Evolutionary conservation across 2,329 filamentous ascomycete species (phyloP), one percentile per base, ranked within the genome.

Genomic region (Chrysoporthe cubensis): DNA sequence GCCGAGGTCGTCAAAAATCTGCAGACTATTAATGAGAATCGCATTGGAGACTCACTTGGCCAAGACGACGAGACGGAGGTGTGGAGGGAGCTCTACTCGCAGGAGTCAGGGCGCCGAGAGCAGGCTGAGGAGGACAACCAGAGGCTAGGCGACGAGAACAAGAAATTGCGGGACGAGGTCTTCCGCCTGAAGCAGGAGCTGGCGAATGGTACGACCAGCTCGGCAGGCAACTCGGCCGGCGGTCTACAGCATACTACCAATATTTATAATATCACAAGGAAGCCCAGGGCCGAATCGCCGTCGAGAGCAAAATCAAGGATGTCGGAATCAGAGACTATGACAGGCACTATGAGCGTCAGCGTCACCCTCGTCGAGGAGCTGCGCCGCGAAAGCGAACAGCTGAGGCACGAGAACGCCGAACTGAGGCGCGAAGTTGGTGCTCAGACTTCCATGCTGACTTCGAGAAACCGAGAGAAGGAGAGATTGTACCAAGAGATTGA

Each of bases 381-480:
- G 8, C 85, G 87, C 11, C 82, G 84, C 4, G 88, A 90, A 73
- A 86, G 85, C 66, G 91, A 93, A 70, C 91, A 96, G 72, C 82
- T 98, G 40, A 90, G 92, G 63, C 93, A 95, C 75, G 95, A 98
- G 75, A 98, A 97, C 74, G 93, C 93, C 2, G 95, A 97, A 77
- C 80, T 99, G 43, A 89, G 95, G 64, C 91, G 94, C 65, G 94
- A 98, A 78, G 92, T 98, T 42, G 93, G 94, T 70, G 96, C 96
- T 2, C 96, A 99, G 77, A 97, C 94, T 0, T 97, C 94, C 0
- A 98, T 99, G 93, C 86, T 99, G 44, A 97, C 95, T 1, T 98
- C 96, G 46, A 88, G 96, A 34, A 97, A 97, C 75, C 91, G 94
- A 37, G 96, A 99, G 76, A 96, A 97, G 76, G 94, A 98, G 76